These are phyloP conservation scores for Tuctoria greenei DNA, from an alignment of 176 grass and related monocot genomes.

Conservation along the genomic window DNA sequence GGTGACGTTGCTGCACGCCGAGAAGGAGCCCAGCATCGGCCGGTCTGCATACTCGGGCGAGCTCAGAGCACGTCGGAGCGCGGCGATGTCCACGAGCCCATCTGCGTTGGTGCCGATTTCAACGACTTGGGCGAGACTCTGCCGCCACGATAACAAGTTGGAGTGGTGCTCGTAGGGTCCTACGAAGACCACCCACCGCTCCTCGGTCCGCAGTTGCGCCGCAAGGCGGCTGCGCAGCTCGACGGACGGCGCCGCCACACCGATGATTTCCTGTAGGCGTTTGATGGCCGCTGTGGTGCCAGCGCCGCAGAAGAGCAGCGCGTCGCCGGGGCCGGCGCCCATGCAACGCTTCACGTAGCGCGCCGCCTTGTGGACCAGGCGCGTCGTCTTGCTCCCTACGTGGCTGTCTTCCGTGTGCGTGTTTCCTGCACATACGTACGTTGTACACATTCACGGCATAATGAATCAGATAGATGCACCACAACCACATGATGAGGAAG, in stretches of 20 bases:
- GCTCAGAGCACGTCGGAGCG: slow-evolving; percentile 32
- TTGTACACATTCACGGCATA: too few relatives aligned
- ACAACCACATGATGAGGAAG: too few relatives aligned
- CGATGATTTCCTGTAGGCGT: slow-evolving; percentile 78
- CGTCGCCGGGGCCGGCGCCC: slow-evolving; percentile 51
- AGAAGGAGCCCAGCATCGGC: slow-evolving; percentile 84
- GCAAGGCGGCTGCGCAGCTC: slow-evolving; percentile 34
- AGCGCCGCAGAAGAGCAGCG: slow-evolving; percentile 67
- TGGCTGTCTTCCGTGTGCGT: slow-evolving; percentile 84
- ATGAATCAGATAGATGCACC: too few relatives aligned
- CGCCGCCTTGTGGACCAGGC: slow-evolving; percentile 52
- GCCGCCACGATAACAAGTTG: slow-evolving; percentile 83
- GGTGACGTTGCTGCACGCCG: slow-evolving; percentile 87
- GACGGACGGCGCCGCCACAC: slow-evolving; percentile 39
- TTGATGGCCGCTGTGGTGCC: slow-evolving; percentile 75
- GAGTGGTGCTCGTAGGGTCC: slow-evolving; percentile 89
- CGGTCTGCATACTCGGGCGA: slow-evolving; percentile 33
- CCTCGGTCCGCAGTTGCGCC: slow-evolving; percentile 36
- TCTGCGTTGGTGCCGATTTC: slow-evolving; percentile 55
- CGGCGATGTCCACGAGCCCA: slow-evolving; percentile 54
- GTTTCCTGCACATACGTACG: slow-evolving; percentile 21
- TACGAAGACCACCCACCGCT: slow-evolving; percentile 80
- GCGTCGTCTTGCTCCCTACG: slow-evolving; percentile 73
- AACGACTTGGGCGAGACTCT: slow-evolving; percentile 67
- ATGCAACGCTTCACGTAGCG: slow-evolving; percentile 73